Percentiles rank a stretch among this genome's conserved stretches.
These are phyloP conservation scores for Cryptosporidium sp. DNA, from an alignment of 169 alveolate species.

Conservation along the genomic window DNA sequence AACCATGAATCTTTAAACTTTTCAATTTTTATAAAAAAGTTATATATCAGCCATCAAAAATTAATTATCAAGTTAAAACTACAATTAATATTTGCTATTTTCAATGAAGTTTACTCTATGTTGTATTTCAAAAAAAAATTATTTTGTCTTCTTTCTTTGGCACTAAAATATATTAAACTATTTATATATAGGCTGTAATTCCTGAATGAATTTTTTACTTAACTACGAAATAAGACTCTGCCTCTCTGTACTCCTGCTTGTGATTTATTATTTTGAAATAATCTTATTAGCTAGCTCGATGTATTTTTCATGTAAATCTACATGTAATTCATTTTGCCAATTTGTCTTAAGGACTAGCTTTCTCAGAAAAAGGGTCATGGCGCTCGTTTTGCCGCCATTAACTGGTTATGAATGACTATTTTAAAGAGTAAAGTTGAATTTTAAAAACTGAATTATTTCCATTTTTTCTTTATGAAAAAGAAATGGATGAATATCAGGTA, in stretches of 20 bases:
- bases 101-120: too few species aligned
- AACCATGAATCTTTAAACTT: not conserved
- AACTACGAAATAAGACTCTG: not conserved
- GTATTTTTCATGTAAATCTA: not conserved
- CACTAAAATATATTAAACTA: too few species aligned
- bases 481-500: slow-evolving; percentile 20
- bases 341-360: not conserved
- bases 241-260: not conserved
- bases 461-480: slow-evolving; percentile 1
- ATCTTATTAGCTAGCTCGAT: not conserved
- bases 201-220: too few species aligned
- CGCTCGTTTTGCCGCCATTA: not conserved
- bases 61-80: too few species aligned
- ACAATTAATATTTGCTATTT: too few species aligned
- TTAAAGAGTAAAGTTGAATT: not conserved
- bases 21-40: not conserved
- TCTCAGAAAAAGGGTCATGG: not conserved
- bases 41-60: not conserved
- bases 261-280: not conserved
- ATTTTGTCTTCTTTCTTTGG: not conserved
- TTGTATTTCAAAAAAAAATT: too few species aligned
- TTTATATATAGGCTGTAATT: not conserved
- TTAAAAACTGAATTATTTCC: not conserved
- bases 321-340: not conserved
- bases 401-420: slow-evolving; percentile 1